These are phyloP conservation scores for Hemisphaericaspora subhashii DNA, from an alignment of 1,139 yeast species.

Conservation along the genomic window DNA sequence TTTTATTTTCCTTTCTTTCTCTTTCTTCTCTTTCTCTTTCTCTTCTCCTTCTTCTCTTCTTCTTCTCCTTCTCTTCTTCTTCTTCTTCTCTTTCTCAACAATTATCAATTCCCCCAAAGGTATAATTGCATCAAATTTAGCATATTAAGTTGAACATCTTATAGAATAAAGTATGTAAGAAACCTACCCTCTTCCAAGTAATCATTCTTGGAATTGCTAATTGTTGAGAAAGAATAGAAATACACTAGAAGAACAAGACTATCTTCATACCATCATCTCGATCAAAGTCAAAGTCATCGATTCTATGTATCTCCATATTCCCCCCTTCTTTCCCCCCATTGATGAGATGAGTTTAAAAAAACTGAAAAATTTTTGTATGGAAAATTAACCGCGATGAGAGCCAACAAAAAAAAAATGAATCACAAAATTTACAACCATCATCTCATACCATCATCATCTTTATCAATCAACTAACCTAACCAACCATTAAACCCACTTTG, in stretches of 20 bases:
- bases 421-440: background rate
- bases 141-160: background rate
- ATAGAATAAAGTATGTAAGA: conserved; percentile 1
- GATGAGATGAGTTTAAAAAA: no score
- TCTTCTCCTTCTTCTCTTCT: conserved; percentile 7
- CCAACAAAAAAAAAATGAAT: background rate
- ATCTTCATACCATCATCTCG: no score
- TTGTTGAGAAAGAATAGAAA: conserved; percentile 16
- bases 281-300: no score
- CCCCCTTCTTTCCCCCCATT: no score
- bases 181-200: background rate
- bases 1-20: conserved; percentile 14
- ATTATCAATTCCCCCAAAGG: conserved; percentile 22
- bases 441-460: background rate
- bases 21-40: conserved; percentile 18
- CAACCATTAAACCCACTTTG: no score
- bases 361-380: no score
- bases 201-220: conserved; percentile 7
- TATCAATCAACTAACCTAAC: background rate
- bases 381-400: conserved; percentile 1
- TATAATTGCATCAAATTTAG: conserved; percentile 16
- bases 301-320: no score
- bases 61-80: conserved; percentile 10
- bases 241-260: background rate
- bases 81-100: conserved; percentile 23